phyloP scores from a whole-genome alignment of 2,329 filamentous ascomycete species.

The Neobulgaria alba region DNA sequence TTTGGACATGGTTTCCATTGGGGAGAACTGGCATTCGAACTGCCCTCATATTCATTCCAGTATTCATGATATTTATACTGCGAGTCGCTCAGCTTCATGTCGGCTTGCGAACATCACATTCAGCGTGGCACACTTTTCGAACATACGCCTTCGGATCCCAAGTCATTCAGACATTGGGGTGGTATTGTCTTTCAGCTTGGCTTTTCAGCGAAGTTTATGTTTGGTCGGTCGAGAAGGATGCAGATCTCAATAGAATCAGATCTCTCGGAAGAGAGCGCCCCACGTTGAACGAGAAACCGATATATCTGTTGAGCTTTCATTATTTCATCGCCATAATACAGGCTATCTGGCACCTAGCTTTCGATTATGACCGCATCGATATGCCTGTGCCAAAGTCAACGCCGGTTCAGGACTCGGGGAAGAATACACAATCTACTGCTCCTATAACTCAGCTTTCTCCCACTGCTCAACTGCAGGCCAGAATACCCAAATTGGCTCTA shows the following conservation, averaged over 20 bases:
- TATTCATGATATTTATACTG: slow-evolving; percentile 71
- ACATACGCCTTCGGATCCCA: slow-evolving; percentile 45
- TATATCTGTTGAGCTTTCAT: slow-evolving; percentile 70
- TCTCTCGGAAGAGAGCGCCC: slow-evolving; percentile 62
- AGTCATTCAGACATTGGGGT: slow-evolving; percentile 61
- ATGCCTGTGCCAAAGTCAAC: slow-evolving; percentile 33
- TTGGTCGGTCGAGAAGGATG: slow-evolving; percentile 52
- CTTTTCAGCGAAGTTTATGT: slow-evolving; percentile 77
- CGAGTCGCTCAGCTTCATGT: slow-evolving; percentile 78
- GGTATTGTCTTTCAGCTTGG: slow-evolving; percentile 70
- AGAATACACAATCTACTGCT: slow-evolving; percentile 30
- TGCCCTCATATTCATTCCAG: slow-evolving; percentile 65
- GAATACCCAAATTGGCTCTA: slow-evolving; percentile 29
- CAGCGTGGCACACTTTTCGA: slow-evolving; percentile 55
- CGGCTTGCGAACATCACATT: slow-evolving; percentile 61
- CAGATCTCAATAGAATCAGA: slow-evolving; percentile 65
- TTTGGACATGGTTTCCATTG: slow-evolving; percentile 84
- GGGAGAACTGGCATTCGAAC: slow-evolving; percentile 68
- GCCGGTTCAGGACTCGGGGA: slow-evolving; percentile 25
- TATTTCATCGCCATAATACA: slow-evolving; percentile 61
- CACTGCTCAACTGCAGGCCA: slow-evolving; percentile 27
- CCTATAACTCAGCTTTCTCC: slow-evolving; percentile 28
- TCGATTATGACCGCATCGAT: slow-evolving; percentile 57
- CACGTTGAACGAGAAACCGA: slow-evolving; percentile 74
- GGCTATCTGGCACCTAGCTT: slow-evolving; percentile 58